Percentiles rank a stretch among this genome's conserved stretches.
These are phyloP conservation scores for Glebionis coronaria DNA, from an alignment of 129 eudicot genomes.

Conservation along the genomic window DNA sequence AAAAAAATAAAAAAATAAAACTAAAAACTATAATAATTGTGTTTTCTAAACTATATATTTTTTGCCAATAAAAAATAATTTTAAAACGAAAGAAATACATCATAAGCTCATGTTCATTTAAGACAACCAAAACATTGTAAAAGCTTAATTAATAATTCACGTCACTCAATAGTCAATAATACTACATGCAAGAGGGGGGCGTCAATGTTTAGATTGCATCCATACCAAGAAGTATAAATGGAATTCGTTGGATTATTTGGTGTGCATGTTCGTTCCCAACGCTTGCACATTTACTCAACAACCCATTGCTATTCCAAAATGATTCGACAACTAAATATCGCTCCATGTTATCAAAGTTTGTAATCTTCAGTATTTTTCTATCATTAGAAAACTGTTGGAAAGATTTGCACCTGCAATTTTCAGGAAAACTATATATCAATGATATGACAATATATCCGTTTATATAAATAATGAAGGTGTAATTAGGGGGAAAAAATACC, in stretches of 20 bases:
- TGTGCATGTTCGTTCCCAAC: slow-evolving; percentile 8
- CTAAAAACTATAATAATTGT: too few relatives aligned
- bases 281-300: slow-evolving; percentile 13
- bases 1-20: too few relatives aligned
- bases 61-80: too few relatives aligned
- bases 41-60: too few relatives aligned
- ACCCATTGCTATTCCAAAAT: slow-evolving; percentile 6
- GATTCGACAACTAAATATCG: slow-evolving; percentile 1
- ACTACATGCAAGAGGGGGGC: too few relatives aligned
- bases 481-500: background rate
- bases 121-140: too few relatives aligned
- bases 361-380: slow-evolving; percentile 2
- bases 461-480: background rate
- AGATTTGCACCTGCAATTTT: slow-evolving; percentile 7
- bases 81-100: too few relatives aligned
- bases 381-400: slow-evolving; percentile 11
- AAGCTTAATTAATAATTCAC: too few relatives aligned
- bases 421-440: background rate
- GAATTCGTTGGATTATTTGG: slow-evolving; percentile 19
- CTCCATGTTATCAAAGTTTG: slow-evolving; percentile 19
- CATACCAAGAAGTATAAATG: slow-evolving; percentile 12
- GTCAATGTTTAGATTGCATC: background rate
- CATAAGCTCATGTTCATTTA: too few relatives aligned
- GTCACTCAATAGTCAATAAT: too few relatives aligned
- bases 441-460: background rate